A percentile compares a stretch with the other conserved stretches of the same genome.
These are phyloP conservation scores for Diaporthe citriasiana DNA, from an alignment of 2,329 filamentous ascomycete genomes.

Conservation along the genomic window DNA sequence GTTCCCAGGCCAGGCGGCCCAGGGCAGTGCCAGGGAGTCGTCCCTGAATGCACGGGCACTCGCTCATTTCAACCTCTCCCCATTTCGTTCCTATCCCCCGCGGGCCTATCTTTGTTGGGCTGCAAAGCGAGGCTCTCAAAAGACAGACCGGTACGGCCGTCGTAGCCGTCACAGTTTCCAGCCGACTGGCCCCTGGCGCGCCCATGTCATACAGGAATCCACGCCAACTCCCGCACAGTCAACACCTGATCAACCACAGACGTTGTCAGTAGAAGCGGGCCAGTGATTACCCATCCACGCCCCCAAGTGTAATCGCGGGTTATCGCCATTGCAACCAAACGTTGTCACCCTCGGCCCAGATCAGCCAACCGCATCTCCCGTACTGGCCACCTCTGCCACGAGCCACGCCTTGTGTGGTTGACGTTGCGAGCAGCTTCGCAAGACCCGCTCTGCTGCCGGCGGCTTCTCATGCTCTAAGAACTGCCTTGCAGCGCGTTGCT, in stretches of 20 bases:
- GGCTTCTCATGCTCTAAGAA: not conserved
- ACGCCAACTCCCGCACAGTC: not conserved
- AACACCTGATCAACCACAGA: not conserved
- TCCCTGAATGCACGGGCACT: constrained; percentile 33
- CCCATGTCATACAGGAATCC: not conserved
- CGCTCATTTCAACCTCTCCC: constrained; percentile 30
- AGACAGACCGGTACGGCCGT: constrained; percentile 3
- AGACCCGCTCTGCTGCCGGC: constrained; percentile 6
- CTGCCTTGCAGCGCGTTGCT: not conserved
- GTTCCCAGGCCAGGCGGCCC: too few relatives aligned
- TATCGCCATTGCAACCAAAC: constrained; percentile 5
- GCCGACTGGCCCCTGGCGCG: not conserved
- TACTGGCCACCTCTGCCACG: constrained; percentile 16
- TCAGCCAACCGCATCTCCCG: constrained; percentile 14
- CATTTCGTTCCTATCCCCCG: constrained; percentile 22
- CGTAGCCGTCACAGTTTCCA: not conserved
- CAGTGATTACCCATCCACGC: not conserved
- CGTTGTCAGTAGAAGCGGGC: not conserved
- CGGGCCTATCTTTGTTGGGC: constrained; percentile 18
- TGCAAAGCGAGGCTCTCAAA: constrained; percentile 24
- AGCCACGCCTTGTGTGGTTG: constrained; percentile 30
- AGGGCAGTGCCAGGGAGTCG: constrained; percentile 26
- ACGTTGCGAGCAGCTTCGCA: constrained; percentile 15
- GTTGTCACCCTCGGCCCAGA: not conserved
- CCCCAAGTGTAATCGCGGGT: not conserved